Conservation (phyloP, 2,329 filamentous ascomycete genomes). For the Periconia sp. region DNA sequence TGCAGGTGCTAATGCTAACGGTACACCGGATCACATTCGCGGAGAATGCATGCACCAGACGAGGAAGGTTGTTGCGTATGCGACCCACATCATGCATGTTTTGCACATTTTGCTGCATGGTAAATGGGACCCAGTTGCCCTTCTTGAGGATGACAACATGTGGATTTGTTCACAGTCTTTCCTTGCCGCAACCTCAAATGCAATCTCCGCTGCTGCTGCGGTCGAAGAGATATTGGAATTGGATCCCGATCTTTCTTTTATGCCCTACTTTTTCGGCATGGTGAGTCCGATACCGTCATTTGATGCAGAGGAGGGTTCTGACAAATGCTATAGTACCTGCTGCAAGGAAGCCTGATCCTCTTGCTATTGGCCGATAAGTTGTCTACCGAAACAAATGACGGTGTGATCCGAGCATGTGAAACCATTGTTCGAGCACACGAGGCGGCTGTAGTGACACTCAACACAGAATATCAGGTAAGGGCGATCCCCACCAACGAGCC, state of each 20-base stretch:
- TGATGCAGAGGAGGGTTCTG: constrained; percentile 7
- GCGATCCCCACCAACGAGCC: no score
- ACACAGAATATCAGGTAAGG: constrained; percentile 86
- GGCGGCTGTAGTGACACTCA: constrained; percentile 93
- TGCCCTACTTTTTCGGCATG: constrained; percentile 96
- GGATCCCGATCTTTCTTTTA: constrained; percentile 89
- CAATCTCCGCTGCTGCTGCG: constrained; percentile 86
- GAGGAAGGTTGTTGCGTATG: constrained; percentile 84
- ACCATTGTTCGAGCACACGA: constrained; percentile 92
- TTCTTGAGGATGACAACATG: constrained; percentile 88
- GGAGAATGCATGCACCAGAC: constrained; percentile 84
- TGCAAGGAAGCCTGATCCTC: constrained; percentile 87
- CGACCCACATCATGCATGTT: constrained; percentile 93
- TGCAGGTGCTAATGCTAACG: constrained; percentile 38
- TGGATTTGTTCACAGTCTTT: constrained; percentile 93
- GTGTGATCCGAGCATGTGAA: constrained; percentile 86
- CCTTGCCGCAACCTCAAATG: constrained; percentile 84
- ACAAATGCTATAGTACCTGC: constrained; percentile 62
- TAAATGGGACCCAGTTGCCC: constrained; percentile 91
- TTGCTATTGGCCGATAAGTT: constrained; percentile 89
- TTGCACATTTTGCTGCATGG: constrained; percentile 86
- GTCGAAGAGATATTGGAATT: constrained; percentile 86
- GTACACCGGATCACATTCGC: constrained; percentile 45
- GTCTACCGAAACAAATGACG: constrained; percentile 80
- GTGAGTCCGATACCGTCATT: constrained; percentile 40